phyloP scores from a whole-genome alignment of 257 asterid species.

The Nicotiana obtusifolia region DNA sequence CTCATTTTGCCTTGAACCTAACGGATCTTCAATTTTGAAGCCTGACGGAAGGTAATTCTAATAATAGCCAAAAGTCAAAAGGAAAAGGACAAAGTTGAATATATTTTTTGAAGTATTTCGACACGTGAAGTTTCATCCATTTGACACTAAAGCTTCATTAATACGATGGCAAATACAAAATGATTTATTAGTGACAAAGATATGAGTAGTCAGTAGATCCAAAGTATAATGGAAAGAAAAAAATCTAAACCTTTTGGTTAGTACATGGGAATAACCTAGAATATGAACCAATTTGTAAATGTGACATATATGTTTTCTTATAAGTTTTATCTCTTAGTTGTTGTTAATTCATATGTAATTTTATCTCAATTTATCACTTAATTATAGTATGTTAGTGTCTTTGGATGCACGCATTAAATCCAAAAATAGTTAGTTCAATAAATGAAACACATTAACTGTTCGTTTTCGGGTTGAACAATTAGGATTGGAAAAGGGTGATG shows the following conservation, averaged over 20 bases:
- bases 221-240: neutral
- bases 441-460: too few relatives aligned
- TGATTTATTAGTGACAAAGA: neutral
- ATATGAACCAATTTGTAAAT: neutral
- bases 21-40: neutral
- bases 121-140: neutral
- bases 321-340: neutral
- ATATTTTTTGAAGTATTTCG: neutral
- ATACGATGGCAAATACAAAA: neutral
- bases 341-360: neutral
- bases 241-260: too few relatives aligned
- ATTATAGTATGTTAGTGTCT: too few relatives aligned
- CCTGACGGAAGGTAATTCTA: neutral
- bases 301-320: too few relatives aligned
- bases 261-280: too few relatives aligned
- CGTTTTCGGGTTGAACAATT: too few relatives aligned
- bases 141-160: too few relatives aligned
- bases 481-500: too few relatives aligned
- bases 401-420: too few relatives aligned
- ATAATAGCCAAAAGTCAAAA: neutral
- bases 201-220: neutral
- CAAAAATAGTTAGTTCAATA: too few relatives aligned
- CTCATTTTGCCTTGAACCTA: neutral
- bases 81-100: neutral
- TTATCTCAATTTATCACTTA: neutral